A percentile compares a stretch with the other conserved stretches of the same genome.
These are phyloP conservation scores for Sanguinoderma infundibulare DNA, from an alignment of 1,284 basidiomycete genomes.

Conservation along the genomic window DNA sequence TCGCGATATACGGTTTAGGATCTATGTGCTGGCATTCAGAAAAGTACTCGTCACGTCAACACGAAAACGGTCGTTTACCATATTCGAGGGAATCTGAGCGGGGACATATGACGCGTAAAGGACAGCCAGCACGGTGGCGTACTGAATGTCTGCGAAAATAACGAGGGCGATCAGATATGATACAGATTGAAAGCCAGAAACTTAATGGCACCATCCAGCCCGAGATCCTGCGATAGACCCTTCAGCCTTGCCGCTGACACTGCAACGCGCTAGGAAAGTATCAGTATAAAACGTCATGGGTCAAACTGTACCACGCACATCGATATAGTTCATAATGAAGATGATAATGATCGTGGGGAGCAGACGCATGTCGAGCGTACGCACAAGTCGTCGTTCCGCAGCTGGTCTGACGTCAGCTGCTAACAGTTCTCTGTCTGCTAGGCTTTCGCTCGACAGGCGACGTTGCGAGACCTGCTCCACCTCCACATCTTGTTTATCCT, in stretches of 20 bases:
- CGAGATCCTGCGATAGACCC: slow-evolving; percentile 62
- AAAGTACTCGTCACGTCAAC: background rate
- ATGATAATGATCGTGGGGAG: slow-evolving; percentile 65
- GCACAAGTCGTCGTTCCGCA: slow-evolving; percentile 37
- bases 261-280: slow-evolving; percentile 54
- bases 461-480: slow-evolving; percentile 25
- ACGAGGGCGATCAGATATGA: background rate
- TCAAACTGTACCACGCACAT: slow-evolving; percentile 45
- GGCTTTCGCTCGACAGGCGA: slow-evolving; percentile 2
- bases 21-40: slow-evolving; percentile 34
- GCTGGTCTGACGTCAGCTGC: slow-evolving; percentile 26
- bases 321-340: slow-evolving; percentile 73
- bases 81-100: slow-evolving; percentile 69
- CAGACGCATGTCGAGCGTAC: slow-evolving; percentile 61
- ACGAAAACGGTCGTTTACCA: slow-evolving; percentile 42
- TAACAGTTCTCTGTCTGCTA: slow-evolving; percentile 29
- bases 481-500: slow-evolving; percentile 18
- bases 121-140: slow-evolving; percentile 60
- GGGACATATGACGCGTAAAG: slow-evolving; percentile 66
- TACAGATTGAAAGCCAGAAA: slow-evolving; percentile 4
- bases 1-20: slow-evolving; percentile 56
- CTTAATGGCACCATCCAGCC: slow-evolving; percentile 45
- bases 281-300: background rate
- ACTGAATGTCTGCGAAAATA: slow-evolving; percentile 54
- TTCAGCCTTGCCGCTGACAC: slow-evolving; percentile 64